Evolutionary conservation across 2,329 filamentous ascomycete species (phyloP).

Genomic region (Neofusicoccum umdonicola): DNA sequence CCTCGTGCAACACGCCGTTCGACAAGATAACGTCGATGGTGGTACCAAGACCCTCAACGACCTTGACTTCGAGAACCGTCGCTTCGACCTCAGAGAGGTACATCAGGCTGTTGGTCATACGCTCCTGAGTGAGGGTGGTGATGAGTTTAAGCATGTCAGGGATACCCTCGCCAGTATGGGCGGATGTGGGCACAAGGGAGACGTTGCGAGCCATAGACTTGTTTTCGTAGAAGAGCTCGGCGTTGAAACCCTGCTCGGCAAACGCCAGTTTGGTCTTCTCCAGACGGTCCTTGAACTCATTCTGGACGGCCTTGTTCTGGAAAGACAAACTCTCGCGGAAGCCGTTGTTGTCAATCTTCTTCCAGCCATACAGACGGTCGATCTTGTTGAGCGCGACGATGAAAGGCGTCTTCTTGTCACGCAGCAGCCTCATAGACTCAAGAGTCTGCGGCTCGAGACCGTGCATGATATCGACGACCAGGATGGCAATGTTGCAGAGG

Average conservation of each 20-base stretch:
- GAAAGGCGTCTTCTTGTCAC: slow-evolving; percentile 94
- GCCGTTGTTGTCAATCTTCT: slow-evolving; percentile 97
- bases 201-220: slow-evolving; percentile 94
- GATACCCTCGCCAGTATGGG: slow-evolving; percentile 98
- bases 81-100: slow-evolving; percentile 97
- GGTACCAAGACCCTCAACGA: slow-evolving; percentile 97
- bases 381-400: slow-evolving; percentile 99
- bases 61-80: slow-evolving; percentile 97
- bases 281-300: slow-evolving; percentile 88
- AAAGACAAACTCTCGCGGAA: slow-evolving; percentile 88
- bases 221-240: slow-evolving; percentile 95
- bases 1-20: slow-evolving; percentile 91
- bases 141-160: slow-evolving; percentile 98
- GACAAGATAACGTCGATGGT: slow-evolving; percentile 97
- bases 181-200: slow-evolving; percentile 95
- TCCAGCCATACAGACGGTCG: slow-evolving; percentile 98
- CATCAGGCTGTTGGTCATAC: slow-evolving; percentile 97
- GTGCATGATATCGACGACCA: slow-evolving; percentile 99
- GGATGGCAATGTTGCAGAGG: slow-evolving; percentile 97
- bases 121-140: slow-evolving; percentile 86
- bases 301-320: slow-evolving; percentile 89
- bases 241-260: slow-evolving; percentile 95
- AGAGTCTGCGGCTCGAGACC: slow-evolving; percentile 95
- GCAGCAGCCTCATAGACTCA: slow-evolving; percentile 91
- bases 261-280: slow-evolving; percentile 92